Evolutionary conservation across 2,329 filamentous ascomycete species (phyloP).

Genomic region (Fusarium sp.): DNA sequence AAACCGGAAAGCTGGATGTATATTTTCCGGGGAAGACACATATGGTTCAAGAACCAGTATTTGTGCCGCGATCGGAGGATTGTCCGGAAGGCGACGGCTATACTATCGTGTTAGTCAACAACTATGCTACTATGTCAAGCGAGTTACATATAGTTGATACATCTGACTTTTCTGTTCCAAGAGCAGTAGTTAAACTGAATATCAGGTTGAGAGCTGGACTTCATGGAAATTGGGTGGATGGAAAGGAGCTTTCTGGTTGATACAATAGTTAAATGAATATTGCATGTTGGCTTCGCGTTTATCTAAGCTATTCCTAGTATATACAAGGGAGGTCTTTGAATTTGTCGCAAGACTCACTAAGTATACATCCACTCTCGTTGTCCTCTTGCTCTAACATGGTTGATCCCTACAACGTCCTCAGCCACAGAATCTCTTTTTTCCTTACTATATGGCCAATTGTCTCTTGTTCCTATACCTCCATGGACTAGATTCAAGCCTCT

Average conservation of each 20-base stretch:
- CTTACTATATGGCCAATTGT: too few species aligned
- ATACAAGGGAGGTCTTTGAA: fast-evolving
- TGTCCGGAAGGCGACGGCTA: neutral
- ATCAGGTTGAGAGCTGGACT: neutral
- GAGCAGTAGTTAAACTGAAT: neutral
- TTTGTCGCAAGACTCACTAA: neutral
- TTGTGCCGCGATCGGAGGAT: neutral
- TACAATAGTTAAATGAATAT: fast-evolving
- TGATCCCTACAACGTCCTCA: too few species aligned
- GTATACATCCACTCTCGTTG: neutral
- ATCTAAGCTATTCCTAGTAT: neutral
- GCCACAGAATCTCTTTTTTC: too few species aligned
- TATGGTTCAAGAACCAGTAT: neutral
- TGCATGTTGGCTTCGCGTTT: fast-evolving
- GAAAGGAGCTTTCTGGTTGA: neutral
- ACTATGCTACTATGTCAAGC: neutral
- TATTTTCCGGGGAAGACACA: neutral
- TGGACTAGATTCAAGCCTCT: too few species aligned
- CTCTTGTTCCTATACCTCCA: too few species aligned
- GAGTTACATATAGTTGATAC: neutral
- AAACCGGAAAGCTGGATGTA: neutral
- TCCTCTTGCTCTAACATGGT: fast-evolving
- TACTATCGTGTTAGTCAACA: neutral
- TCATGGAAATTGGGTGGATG: neutral
- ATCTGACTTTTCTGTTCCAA: neutral